Percentiles rank a stretch among this genome's conserved stretches.
Conservation (phyloP, 2,329 filamentous ascomycete genomes). For the Amylocarpus encephaloides region DNA sequence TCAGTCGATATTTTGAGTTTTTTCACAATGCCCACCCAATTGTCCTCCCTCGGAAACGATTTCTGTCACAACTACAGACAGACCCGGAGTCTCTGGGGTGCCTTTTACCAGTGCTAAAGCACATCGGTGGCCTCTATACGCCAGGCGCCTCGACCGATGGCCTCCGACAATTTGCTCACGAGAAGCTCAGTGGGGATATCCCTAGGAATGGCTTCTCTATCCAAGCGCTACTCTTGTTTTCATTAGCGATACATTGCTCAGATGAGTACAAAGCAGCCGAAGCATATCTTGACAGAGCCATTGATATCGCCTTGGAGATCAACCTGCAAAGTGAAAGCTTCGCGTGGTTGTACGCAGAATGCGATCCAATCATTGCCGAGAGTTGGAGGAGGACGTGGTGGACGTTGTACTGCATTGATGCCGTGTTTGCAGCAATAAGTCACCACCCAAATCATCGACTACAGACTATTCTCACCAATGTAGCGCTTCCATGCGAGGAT, state of each 20-base stretch:
- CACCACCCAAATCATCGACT: constrained; percentile 33
- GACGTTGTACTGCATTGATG: constrained; percentile 59
- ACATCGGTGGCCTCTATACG: constrained; percentile 29
- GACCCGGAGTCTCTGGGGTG: constrained; percentile 26
- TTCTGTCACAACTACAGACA: constrained; percentile 24
- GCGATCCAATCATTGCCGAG: constrained; percentile 46
- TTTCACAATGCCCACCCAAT: constrained; percentile 32
- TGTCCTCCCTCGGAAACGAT: constrained; percentile 29
- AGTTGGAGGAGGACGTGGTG: constrained; percentile 66
- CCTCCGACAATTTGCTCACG: constrained; percentile 2
- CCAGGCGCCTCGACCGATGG: background rate
- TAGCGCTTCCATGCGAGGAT: constrained; percentile 60
- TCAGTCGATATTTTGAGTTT: constrained; percentile 11
- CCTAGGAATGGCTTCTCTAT: constrained; percentile 25
- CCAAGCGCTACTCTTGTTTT: constrained; percentile 33
- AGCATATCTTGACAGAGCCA: constrained; percentile 39
- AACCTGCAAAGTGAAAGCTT: constrained; percentile 52
- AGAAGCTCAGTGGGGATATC: constrained; percentile 5
- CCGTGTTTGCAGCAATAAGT: constrained; percentile 31
- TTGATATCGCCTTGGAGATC: constrained; percentile 50
- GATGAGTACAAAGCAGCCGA: constrained; percentile 23
- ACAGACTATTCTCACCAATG: constrained; percentile 44
- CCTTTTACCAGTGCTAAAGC: constrained; percentile 29
- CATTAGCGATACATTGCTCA: constrained; percentile 33
- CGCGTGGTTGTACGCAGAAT: constrained; percentile 40